These are phyloP conservation scores for Dactylellina drechsleri DNA, from an alignment of 2,329 filamentous ascomycete genomes.

Conservation along the genomic window DNA sequence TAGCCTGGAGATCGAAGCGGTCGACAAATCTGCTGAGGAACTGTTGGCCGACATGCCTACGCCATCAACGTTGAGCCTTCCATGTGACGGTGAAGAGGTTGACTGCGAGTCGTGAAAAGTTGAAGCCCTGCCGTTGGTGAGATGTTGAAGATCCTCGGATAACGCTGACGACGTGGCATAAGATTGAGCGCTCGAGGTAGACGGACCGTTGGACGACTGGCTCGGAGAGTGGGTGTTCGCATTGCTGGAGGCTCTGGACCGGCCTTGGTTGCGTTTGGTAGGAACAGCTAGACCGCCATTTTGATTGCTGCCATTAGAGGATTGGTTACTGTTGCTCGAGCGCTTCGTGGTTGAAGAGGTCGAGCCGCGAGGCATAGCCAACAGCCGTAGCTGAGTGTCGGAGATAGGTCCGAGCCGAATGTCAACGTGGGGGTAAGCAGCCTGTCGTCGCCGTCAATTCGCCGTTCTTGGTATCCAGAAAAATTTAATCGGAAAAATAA, in stretches of 20 bases:
- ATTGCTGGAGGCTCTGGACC: constrained; percentile 57
- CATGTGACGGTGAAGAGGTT: constrained; percentile 19
- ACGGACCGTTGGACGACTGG: constrained; percentile 33
- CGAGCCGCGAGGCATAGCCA: constrained; percentile 56
- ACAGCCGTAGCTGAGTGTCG: constrained; percentile 45
- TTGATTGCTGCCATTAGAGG: constrained; percentile 42
- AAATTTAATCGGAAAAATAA: not conserved
- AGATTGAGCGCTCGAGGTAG: constrained; percentile 53
- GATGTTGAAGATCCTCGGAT: constrained; percentile 32
- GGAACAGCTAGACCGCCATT: constrained; percentile 56
- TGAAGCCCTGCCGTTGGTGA: constrained; percentile 23
- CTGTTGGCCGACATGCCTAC: constrained; percentile 43
- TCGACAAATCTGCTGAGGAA: constrained; percentile 52
- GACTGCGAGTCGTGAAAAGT: constrained; percentile 23
- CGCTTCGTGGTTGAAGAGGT: constrained; percentile 58
- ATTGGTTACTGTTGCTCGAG: constrained; percentile 56
- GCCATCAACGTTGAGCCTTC: constrained; percentile 34
- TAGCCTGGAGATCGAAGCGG: constrained; percentile 56
- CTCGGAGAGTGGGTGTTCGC: constrained; percentile 46
- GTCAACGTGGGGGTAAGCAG: constrained; percentile 13
- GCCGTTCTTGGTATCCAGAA: constrained; percentile 17
- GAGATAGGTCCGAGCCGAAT: constrained; percentile 25
- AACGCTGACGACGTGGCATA: constrained; percentile 46
- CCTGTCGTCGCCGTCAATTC: constrained; percentile 15
- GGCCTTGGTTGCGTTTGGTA: constrained; percentile 56